Conservation (phyloP, 345 rosid species). For the Tarenaya hassleriana region DNA sequence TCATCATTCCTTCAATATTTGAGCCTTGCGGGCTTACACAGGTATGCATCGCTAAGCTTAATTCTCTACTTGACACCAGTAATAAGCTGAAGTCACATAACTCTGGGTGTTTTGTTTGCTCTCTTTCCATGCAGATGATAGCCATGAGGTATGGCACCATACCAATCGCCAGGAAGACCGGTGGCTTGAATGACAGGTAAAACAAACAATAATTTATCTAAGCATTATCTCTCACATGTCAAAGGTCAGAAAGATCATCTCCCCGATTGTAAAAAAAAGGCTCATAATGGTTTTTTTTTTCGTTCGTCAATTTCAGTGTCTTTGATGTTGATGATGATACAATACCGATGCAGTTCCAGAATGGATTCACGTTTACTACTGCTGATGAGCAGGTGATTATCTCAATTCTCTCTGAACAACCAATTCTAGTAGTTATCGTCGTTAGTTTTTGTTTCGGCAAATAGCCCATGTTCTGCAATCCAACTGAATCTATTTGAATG, state of each 20-base stretch:
- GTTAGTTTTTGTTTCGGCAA: not conserved
- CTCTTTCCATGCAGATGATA: constrained; percentile 57
- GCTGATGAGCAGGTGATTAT: constrained; percentile 72
- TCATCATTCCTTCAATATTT: constrained; percentile 90
- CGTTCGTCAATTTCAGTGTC: constrained; percentile 40
- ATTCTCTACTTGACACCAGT: not conserved
- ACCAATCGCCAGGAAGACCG: constrained; percentile 85
- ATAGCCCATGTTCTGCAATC: not conserved
- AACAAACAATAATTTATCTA: no score
- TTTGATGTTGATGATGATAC: constrained; percentile 80
- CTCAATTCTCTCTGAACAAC: not conserved
- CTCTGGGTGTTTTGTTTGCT: no score
- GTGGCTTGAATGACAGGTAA: constrained; percentile 92
- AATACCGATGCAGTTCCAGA: constrained; percentile 56
- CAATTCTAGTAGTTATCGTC: not conserved
- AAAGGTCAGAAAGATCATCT: constrained; percentile 4
- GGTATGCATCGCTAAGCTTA: constrained; percentile 35
- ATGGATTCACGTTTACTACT: constrained; percentile 62
- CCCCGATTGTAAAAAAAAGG: not conserved
- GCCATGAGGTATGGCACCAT: constrained; percentile 90
- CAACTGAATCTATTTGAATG: no score
- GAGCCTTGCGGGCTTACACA: constrained; percentile 99
- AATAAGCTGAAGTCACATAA: no score
- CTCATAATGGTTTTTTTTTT: not conserved
- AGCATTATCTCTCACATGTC: constrained; percentile 9